Evolutionary conservation across 2,329 filamentous ascomycete species (phyloP).

Genomic region (Verticillium tricorpus): DNA sequence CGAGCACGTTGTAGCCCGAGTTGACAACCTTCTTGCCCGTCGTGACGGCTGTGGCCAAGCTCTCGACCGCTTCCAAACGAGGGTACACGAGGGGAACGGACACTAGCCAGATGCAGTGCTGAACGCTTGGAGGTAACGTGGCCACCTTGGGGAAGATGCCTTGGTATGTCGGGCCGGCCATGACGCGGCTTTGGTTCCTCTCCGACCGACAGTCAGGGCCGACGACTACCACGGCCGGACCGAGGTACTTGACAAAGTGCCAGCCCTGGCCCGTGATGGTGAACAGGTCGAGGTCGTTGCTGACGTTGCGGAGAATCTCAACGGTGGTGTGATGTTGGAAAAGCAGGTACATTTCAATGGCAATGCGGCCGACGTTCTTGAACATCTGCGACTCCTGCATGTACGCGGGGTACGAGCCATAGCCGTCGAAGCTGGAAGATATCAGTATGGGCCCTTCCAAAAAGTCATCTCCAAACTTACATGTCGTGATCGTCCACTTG

Average conservation of each 20-base stretch:
- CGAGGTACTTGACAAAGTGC: slow-evolving; percentile 97
- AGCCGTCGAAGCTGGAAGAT: slow-evolving; percentile 80
- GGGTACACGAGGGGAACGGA: slow-evolving; percentile 90
- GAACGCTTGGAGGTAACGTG: slow-evolving; percentile 82
- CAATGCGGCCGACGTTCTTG: slow-evolving; percentile 94
- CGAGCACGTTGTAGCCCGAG: slow-evolving; percentile 91
- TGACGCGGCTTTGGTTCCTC: slow-evolving; percentile 81
- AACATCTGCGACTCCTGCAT: slow-evolving; percentile 98
- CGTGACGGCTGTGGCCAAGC: slow-evolving; percentile 83
- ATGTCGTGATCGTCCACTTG: slow-evolving; percentile 98
- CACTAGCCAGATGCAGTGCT: slow-evolving; percentile 96
- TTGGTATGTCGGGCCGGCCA: slow-evolving; percentile 95
- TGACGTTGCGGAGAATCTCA: slow-evolving; percentile 86
- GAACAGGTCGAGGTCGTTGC: slow-evolving; percentile 85
- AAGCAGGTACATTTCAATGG: slow-evolving; percentile 94
- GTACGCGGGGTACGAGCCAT: slow-evolving; percentile 93
- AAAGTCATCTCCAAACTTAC: slow-evolving; percentile 50
- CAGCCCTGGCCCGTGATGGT: slow-evolving; percentile 96
- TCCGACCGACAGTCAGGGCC: slow-evolving; percentile 92
- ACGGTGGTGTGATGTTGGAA: slow-evolving; percentile 98
- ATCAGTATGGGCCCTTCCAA: background rate
- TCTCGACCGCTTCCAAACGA: slow-evolving; percentile 84
- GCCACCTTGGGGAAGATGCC: slow-evolving; percentile 95
- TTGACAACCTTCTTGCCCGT: slow-evolving; percentile 97
- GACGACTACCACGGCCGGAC: slow-evolving; percentile 83